A percentile compares a stretch with the other conserved stretches of the same genome.
Conservation (phyloP, 192 early-diverging fungal species). For the Entophlyctis helioformis region DNA sequence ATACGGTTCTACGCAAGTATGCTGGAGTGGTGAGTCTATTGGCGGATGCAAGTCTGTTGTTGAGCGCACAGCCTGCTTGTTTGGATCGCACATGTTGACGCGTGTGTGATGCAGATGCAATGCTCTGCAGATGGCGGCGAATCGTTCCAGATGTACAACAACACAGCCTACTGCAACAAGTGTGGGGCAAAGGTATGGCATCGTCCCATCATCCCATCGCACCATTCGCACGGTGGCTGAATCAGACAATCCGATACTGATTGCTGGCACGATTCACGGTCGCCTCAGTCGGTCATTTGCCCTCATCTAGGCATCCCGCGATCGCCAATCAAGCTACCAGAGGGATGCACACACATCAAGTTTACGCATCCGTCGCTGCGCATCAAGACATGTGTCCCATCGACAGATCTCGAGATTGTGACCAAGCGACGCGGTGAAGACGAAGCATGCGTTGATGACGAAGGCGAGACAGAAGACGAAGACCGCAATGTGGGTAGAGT, state of each 20-base stretch:
- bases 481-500: conserved; percentile 1
- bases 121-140: conserved; percentile 24
- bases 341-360: conserved; percentile 15
- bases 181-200: conserved; percentile 32
- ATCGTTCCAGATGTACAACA: conserved; percentile 13
- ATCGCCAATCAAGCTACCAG: conserved; percentile 9
- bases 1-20: conserved; percentile 20
- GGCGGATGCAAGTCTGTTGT: too few species aligned
- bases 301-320: conserved; percentile 19
- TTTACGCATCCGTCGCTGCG: conserved; percentile 22
- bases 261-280: not conserved
- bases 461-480: conserved; percentile 18
- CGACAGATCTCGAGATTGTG: too few species aligned
- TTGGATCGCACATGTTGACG: too few species aligned
- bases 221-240: too few species aligned
- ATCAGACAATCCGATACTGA: too few species aligned
- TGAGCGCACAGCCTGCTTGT: too few species aligned
- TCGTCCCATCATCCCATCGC: too few species aligned
- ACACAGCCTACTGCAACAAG: conserved; percentile 21
- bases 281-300: conserved; percentile 23
- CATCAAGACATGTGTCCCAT: conserved; percentile 17
- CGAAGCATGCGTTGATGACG: too few species aligned
- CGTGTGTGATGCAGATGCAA: conserved; percentile 20
- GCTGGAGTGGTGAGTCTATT: conserved; percentile 9
- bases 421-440: too few species aligned